Percentiles rank a stretch among this genome's conserved stretches.
Conservation (phyloP, 1,284 basidiomycete species). For the Fereydounia khargensis region DNA sequence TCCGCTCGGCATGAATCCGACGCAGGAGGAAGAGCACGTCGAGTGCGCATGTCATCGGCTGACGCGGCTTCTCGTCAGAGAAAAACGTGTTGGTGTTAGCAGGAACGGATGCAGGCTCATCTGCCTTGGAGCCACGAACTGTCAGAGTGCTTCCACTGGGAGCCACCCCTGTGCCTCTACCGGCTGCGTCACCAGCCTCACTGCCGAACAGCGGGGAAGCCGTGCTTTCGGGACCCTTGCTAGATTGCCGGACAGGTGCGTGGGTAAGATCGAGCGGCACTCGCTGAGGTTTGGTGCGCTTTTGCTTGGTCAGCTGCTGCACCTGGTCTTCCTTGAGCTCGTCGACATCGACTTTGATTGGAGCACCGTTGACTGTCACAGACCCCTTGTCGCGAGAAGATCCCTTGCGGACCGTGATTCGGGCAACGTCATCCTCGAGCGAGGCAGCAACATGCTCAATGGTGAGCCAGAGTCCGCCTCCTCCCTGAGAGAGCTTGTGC, state of each 20-base stretch:
- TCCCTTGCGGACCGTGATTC: slow-evolving; percentile 71
- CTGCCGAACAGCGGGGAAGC: neutral
- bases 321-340: slow-evolving; percentile 86
- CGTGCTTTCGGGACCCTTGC: neutral
- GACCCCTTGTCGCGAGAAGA: slow-evolving; percentile 66
- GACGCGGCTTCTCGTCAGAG: slow-evolving; percentile 42
- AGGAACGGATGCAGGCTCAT: no score
- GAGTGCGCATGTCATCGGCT: slow-evolving; percentile 50
- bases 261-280: slow-evolving; percentile 76
- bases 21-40: slow-evolving; percentile 51
- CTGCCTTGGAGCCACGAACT: no score
- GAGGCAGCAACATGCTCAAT: slow-evolving; percentile 80
- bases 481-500: slow-evolving; percentile 79
- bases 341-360: slow-evolving; percentile 82
- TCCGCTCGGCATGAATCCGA: slow-evolving; percentile 49
- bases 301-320: slow-evolving; percentile 75
- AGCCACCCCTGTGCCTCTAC: no score
- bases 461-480: slow-evolving; percentile 94
- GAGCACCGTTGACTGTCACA: slow-evolving; percentile 86
- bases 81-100: slow-evolving; percentile 12
- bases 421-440: slow-evolving; percentile 70
- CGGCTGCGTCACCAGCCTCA: no score
- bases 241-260: slow-evolving; percentile 7
- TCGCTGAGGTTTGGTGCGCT: slow-evolving; percentile 79
- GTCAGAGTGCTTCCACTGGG: no score